Base-by-base conservation (phyloP, 495 filamentous ascomycete species). In the Penicillium malachiteum region DNA sequence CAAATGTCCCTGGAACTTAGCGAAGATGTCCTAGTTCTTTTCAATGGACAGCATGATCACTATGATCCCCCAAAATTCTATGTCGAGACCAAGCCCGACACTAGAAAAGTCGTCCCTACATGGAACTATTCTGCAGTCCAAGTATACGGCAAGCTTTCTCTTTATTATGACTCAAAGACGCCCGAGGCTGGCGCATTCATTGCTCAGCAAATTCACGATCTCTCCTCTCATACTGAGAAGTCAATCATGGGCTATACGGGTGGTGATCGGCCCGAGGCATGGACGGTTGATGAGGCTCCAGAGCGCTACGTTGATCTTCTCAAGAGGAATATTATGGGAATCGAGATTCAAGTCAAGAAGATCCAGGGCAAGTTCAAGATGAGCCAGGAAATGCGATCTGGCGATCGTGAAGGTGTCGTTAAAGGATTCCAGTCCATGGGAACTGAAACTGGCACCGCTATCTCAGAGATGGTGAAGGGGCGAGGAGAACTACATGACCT, bases 11-110 rank as follows among this genome's bases (percentile, higher is more conserved):
- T 57, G 4, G 18, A 54, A 51, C 51, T 67, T 13, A 17, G 42
- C 1, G 81, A 48, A 12, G 46, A 48, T 16, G 46, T 48, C 12
- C 5, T 82, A 31, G 64, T 85, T 3, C 68, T 84, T 16, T 86
- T 86, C 68, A 84, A 70, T 21, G 70, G 71, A 1, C 64, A 75
- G 0, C 56, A 67, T 1, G 73, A 84, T 38, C 76, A 81, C 64
- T 86, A 86, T 57, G 75, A 85, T 39, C 81, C 81, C 7, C 82
- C 83, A 7, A 79, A 84, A 43, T 84, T 83, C 66, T 86, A 84
- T 66, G 71, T 63, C 13, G 76, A 80, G 56, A 82, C 82, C 8
- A 85, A 85, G 57, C 82, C 78, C 4, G 60, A 48, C 5, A 81
- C 76, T 0, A 79, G 74, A 2, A 86, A 84, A 56, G 81, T 85